Base-by-base conservation (phyloP, 2,329 filamentous ascomycete genomes). In the Ilyonectria mors-panacis region DNA sequence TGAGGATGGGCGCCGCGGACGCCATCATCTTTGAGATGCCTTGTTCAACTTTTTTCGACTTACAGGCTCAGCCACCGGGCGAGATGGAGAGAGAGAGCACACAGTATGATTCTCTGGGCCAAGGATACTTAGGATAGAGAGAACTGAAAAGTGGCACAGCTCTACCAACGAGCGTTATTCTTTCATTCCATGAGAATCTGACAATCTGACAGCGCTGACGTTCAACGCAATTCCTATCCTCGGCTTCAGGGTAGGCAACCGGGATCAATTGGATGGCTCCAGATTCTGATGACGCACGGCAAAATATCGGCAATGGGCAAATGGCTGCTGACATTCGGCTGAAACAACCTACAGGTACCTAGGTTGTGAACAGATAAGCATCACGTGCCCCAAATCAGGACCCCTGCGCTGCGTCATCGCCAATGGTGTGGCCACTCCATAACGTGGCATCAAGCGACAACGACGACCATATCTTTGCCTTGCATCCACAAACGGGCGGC, bases 381-480 rank as follows among this genome's bases (percentile, higher is more conserved):
- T 76, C 74, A 75, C 74, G 73, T 76, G 74, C 63, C 37, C 30
- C 37, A 56, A 58, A 33, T 61, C 39, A 53, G 44, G 54, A 66
- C 63, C 67, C 61, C 63, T 65, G 63, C 70, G 67, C 70, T 75
- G 73, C 74, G 74, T 76, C 74, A 76, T 76, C 69, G 74, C 26
- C 59, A 63, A 63, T 59, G 66, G 72, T 67, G 65, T 47, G 65
- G 55, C 66, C 55, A 67, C 62, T 74, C 70, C 61, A 74, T 76
- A 76, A 76, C 74, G 74, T 76, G 74, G 74, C 74, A 75, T 75
- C 72, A 76, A 75, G 69, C 65, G 59, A 63, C 54, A 56, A 53
- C 58, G 60, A 67, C 55, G 48, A 45, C 51, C 39, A 59, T 59
- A 56, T 63, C 42, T 69, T 64, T 39, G 51, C 33, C 50, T 64